Evolutionary conservation across 148 eudicot species (phyloP).

Genomic region (Cornus controversa): DNA sequence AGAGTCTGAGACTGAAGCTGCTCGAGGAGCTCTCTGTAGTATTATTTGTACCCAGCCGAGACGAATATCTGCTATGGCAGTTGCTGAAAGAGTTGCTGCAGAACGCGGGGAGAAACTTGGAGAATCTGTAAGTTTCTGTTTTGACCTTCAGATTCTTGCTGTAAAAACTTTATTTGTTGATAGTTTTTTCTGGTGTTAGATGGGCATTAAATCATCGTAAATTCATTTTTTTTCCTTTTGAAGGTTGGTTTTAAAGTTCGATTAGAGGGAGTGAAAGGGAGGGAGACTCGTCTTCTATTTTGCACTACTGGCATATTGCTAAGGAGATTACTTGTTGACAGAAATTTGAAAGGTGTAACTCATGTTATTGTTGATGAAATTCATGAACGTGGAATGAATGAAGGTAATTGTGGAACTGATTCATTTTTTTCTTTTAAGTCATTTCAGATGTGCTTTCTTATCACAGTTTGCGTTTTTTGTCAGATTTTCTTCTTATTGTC

Average conservation of each 20-base stretch:
- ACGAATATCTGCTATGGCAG: conserved; percentile 97
- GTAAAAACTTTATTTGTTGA: neutral
- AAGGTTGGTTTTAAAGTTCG: conserved; percentile 98
- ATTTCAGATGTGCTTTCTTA: conserved; percentile 18
- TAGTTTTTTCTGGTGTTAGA: conserved; percentile 3
- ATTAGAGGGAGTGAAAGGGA: conserved; percentile 93
- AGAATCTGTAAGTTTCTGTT: conserved; percentile 67
- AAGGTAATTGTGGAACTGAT: conserved; percentile 51
- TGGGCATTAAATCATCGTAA: neutral
- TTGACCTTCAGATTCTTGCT: conserved; percentile 11
- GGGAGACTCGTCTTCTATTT: conserved; percentile 94
- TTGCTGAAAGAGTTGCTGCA: conserved; percentile 96
- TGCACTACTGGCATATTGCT: conserved; percentile 92
- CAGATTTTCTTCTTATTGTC: conserved; percentile 98
- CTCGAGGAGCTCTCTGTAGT: conserved; percentile 83
- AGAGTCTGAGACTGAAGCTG: conserved; percentile 89
- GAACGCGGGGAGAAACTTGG: conserved; percentile 94
- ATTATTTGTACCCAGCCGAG: conserved; percentile 96
- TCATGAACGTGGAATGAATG: conserved; percentile 99
- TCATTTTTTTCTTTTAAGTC: neutral
- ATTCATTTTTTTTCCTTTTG: neutral
- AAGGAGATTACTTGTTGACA: conserved; percentile 88
- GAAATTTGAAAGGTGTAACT: conserved; percentile 77
- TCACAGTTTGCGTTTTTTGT: conserved; percentile 20
- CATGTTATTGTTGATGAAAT: conserved; percentile 96